Percentiles rank a stretch among this genome's conserved stretches.
phyloP scores from a whole-genome alignment of 1,284 basidiomycete genomes.

The Sanguinoderma infundibulare region DNA sequence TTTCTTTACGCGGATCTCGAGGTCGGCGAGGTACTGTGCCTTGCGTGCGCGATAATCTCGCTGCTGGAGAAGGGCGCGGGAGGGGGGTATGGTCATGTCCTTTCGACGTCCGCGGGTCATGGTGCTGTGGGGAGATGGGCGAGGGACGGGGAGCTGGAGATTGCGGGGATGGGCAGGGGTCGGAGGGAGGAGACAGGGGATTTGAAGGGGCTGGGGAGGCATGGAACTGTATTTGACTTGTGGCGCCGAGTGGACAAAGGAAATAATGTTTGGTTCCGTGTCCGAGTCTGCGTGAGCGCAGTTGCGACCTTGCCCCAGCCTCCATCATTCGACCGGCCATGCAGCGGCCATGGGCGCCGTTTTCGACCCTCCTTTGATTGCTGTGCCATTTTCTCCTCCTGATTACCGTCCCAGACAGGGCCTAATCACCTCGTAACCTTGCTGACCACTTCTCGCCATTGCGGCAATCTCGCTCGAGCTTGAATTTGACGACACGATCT shows the following conservation, averaged over 20 bases:
- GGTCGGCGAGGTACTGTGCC: conserved; percentile 56
- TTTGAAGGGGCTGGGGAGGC: conserved; percentile 20
- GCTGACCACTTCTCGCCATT: background rate
- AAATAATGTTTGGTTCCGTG: conserved; percentile 21
- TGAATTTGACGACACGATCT: conserved; percentile 28
- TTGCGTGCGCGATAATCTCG: conserved; percentile 68
- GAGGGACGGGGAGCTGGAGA: background rate
- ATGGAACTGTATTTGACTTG: conserved; percentile 27
- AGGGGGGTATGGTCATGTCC: conserved; percentile 56
- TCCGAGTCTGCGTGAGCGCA: conserved; percentile 16
- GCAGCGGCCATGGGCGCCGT: conserved; percentile 22
- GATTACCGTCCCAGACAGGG: conserved; percentile 17
- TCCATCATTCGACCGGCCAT: conserved; percentile 11
- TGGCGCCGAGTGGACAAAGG: conserved; percentile 23
- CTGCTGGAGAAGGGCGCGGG: conserved; percentile 52
- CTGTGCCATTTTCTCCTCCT: conserved; percentile 7
- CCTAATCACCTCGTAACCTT: background rate
- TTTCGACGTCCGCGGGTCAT: conserved; percentile 72
- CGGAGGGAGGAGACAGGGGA: conserved; percentile 7
- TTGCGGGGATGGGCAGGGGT: background rate
- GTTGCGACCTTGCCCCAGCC: conserved; percentile 9
- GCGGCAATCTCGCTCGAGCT: conserved; percentile 6
- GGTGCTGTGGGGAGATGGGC: background rate
- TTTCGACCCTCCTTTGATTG: conserved; percentile 7
- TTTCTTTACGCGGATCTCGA: conserved; percentile 55